Evolutionary conservation across 2,329 filamentous ascomycete species (phyloP), one percentile per base, ranked within the genome.

Genomic region (Lomentospora prolificans): DNA sequence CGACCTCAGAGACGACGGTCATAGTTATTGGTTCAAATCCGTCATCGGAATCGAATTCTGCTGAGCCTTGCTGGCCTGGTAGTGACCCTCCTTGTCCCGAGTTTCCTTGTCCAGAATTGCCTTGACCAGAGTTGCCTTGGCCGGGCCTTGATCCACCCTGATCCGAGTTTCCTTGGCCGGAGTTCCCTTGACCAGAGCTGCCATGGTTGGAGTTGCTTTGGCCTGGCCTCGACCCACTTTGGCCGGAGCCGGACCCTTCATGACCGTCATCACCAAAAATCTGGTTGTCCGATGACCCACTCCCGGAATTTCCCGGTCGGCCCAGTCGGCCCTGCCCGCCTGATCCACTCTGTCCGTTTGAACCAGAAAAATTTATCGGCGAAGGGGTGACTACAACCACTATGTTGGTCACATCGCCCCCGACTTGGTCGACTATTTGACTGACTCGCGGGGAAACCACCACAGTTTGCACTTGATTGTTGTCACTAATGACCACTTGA

Each of bases 1-100:
- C 64, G 8, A 64, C 53, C 9, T 57, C 59, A 36, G 63, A 63
- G 1, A 62, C 60, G 10, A 65, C 54, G 3, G 62, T 63, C 44
- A 61, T 60, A 1, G 63, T 58, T 3, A 66, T 59, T 0, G 65
- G 61, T 50, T 59, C 58, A 33, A 63, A 63, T 0, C 58, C 61
- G 7, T 63, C 52, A 1, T 62, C 58, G 9, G 60, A 57, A 1
- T 60, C 63, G 2, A 61, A 61, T 0, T 61, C 58, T 3, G 62
- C 61, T n/a, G 59, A 60, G 0, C 60, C 12, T 31, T 24, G n/a
- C 27, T 31, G 28, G 30, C 25, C 30, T 3, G 50, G 25, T 27
- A n/a, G 24, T 17, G 2, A 61, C 55, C 3, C 7, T 57, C 41
- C 1, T 53, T 60, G 9, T 59, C 62, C 12, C 60, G 58, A 51